Base-by-base conservation (phyloP, 2,329 filamentous ascomycete species). In the Cryphonectria carpinicola region DNA sequence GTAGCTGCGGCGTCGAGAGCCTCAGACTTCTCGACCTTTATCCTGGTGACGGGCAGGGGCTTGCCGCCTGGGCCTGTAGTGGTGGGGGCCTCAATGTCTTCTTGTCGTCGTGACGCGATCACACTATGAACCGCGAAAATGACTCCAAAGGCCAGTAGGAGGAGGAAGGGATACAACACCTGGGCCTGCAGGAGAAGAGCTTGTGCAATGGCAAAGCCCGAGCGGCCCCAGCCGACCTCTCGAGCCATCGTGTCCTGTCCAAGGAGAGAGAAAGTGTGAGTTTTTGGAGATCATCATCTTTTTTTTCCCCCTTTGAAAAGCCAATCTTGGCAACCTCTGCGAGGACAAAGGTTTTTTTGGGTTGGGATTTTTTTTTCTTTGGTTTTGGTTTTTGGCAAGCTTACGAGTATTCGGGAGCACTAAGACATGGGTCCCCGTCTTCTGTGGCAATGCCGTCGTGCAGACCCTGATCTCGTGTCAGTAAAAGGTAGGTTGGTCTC, bases 61-160 rank as follows among this genome's bases (percentile, higher is more conserved):
- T 97, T 95, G 75, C 95, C 95, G 69, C 93, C 95, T 1, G 95
- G 94, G n/a, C 95, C 95, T 67, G 86, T 90, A 74, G 88, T 81
- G 43, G 80, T 84, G 32, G 84, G 86, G 67, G 80, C 79, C 32
- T 83, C 78, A 49, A 83, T 77, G 73, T 84, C 82, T 52, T 86
- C 85, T 70, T 84, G 82, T 67, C 82, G 85, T 74, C 83, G 84
- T 41, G 85, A 83, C 69, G 82, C 84, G 77, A 85, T 80, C 58
- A 89, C 82, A 76, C 86, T 88, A 78, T 88, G 85, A 72, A 84
- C 81, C 46, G 84, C 84, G 61, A 86, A 84, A 68, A 84, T 80
- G 54, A 82, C 73, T 72, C 89, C 80, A 75, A 89, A 88, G 28
- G 84, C 79, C 49, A 84, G 66, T 19, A 89, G 83, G 61, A 89